phyloP scores from a whole-genome alignment of 2,329 filamentous ascomycete genomes.

The Bipolaris zeicola region DNA sequence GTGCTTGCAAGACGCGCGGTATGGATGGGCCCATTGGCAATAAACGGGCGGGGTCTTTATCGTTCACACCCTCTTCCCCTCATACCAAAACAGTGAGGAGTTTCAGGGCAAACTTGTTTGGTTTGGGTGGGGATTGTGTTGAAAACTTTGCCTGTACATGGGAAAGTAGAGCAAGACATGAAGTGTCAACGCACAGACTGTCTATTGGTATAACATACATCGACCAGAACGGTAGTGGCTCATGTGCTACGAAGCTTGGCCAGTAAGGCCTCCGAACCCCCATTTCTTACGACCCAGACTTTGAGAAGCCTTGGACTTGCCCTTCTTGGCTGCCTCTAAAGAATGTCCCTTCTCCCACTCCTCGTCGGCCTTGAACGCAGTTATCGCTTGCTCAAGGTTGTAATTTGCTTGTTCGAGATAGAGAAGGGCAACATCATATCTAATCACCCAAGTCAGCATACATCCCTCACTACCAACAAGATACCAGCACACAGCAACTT shows the following conservation, averaged over 20 bases:
- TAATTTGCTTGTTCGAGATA: constrained; percentile 75
- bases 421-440: constrained; percentile 72
- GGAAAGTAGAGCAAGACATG: no score
- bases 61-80: background rate
- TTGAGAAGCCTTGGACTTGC: constrained; percentile 45
- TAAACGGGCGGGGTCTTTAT: constrained; percentile 8
- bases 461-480: background rate
- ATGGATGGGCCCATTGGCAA: constrained; percentile 6
- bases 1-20: constrained; percentile 6
- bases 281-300: constrained; percentile 40
- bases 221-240: background rate
- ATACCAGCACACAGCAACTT: constrained; percentile 45
- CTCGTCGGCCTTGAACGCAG: constrained; percentile 72
- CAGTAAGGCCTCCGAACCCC: constrained; percentile 46
- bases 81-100: background rate
- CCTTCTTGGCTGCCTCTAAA: constrained; percentile 54
- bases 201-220: background rate
- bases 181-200: background rate
- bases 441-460: constrained; percentile 50
- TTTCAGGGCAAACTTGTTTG: background rate
- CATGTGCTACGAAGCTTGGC: constrained; percentile 39
- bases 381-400: constrained; percentile 68
- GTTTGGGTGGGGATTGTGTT: background rate
- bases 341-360: constrained; percentile 75
- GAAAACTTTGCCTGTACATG: background rate